Conservation (phyloP, 176 grass and related monocot genomes). For the Oryza officinalis region DNA sequence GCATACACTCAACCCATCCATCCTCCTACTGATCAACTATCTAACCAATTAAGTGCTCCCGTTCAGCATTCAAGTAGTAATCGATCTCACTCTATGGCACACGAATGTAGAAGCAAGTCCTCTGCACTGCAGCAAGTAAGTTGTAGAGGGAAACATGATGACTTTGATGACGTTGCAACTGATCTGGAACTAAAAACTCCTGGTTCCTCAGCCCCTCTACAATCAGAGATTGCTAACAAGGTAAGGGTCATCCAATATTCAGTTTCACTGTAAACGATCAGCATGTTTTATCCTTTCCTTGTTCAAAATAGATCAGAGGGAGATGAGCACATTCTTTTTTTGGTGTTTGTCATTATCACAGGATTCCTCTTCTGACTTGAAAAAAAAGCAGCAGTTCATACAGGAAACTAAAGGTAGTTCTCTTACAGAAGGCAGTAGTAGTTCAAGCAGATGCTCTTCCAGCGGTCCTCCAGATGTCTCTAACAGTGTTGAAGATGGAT, state of each 20-base stretch:
- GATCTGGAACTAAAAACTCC: slow-evolving; percentile 89
- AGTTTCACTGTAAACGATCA: slow-evolving; percentile 4
- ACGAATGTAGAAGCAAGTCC: slow-evolving; percentile 59
- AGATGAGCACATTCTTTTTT: slow-evolving; percentile 28
- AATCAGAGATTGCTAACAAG: slow-evolving; percentile 48
- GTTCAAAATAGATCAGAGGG: background rate
- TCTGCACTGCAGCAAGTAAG: slow-evolving; percentile 42
- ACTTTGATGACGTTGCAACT: slow-evolving; percentile 73
- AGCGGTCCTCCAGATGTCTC: slow-evolving; percentile 51
- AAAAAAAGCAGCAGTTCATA: slow-evolving; percentile 53
- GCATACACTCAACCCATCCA: slow-evolving; percentile 48
- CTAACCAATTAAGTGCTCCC: slow-evolving; percentile 45
- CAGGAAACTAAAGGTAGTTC: slow-evolving; percentile 38
- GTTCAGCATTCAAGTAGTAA: slow-evolving; percentile 44
- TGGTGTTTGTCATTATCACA: slow-evolving; percentile 26
- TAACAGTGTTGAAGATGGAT: slow-evolving; percentile 50
- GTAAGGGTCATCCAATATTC: slow-evolving; percentile 31
- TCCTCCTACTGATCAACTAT: slow-evolving; percentile 53
- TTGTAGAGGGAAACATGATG: slow-evolving; percentile 51
- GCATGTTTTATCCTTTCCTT: background rate
- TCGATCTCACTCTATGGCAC: slow-evolving; percentile 37
- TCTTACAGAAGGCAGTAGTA: slow-evolving; percentile 48
- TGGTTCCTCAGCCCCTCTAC: slow-evolving; percentile 55
- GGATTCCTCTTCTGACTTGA: slow-evolving; percentile 62
- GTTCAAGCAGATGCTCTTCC: slow-evolving; percentile 68